Evolutionary conservation across 148 eudicot species (phyloP).

Genomic region (Vaccinium vitisidaea): DNA sequence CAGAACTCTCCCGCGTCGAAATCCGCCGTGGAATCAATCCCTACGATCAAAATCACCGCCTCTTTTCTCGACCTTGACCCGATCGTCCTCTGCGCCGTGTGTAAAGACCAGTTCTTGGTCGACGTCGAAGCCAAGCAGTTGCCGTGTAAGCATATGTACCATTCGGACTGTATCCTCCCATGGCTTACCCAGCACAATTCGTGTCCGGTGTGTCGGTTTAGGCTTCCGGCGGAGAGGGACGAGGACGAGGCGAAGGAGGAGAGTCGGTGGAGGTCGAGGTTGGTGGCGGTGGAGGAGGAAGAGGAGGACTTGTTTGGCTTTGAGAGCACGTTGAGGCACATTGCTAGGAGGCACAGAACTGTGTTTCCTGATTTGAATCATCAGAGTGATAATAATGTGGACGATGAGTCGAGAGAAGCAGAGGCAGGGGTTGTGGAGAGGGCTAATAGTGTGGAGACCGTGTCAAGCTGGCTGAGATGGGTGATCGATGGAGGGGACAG

Average conservation of each 20-base stretch:
- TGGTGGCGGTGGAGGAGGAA: conserved; percentile 13
- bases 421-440: conserved; percentile 21
- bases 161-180: conserved; percentile 7
- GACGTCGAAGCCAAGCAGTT: conserved; percentile 23
- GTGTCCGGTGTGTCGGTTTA: conserved; percentile 37
- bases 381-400: neutral
- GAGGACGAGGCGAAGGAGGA: too few species aligned
- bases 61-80: conserved; percentile 18
- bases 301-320: conserved; percentile 30
- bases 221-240: conserved; percentile 20
- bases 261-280: conserved; percentile 17
- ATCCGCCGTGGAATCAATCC: conserved; percentile 19
- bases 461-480: conserved; percentile 31
- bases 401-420: conserved; percentile 19
- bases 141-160: conserved; percentile 40
- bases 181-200: conserved; percentile 33
- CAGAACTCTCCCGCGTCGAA: conserved; percentile 20
- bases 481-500: conserved; percentile 20
- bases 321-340: conserved; percentile 29
- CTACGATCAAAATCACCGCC: conserved; percentile 21
- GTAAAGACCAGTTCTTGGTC: conserved; percentile 31
- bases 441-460: conserved; percentile 28
- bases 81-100: conserved; percentile 29
- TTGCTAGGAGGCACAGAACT: conserved; percentile 28
- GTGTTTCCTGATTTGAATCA: conserved; percentile 14